A percentile compares a stretch with the other conserved stretches of the same genome.
Evolutionary conservation across 2,329 filamentous ascomycete species (phyloP).

Genomic region (Botryotinia convoluta): DNA sequence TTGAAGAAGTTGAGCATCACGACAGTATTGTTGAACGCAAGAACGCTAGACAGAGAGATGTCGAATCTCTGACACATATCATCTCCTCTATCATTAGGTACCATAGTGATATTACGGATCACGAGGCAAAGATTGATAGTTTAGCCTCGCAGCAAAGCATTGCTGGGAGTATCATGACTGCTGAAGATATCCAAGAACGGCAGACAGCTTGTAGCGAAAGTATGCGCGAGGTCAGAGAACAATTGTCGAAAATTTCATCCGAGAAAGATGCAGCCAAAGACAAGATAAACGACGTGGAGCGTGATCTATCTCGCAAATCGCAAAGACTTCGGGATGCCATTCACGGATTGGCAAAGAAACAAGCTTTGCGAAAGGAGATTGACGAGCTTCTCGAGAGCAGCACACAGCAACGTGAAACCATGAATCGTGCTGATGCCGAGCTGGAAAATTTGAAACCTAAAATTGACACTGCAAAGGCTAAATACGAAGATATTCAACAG

Average conservation of each 20-base stretch:
- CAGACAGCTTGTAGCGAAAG: conserved; percentile 66
- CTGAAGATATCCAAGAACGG: conserved; percentile 81
- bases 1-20: conserved; percentile 62
- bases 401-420: conserved; percentile 63
- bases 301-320: conserved; percentile 72
- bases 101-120: conserved; percentile 66
- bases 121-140: conserved; percentile 70
- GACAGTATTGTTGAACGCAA: conserved; percentile 65
- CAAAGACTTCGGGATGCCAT: conserved; percentile 69
- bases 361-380: conserved; percentile 66
- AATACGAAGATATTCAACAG: conserved; percentile 72
- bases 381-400: conserved; percentile 70
- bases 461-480: conserved; percentile 70
- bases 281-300: conserved; percentile 67
- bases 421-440: conserved; percentile 68
- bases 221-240: conserved; percentile 60
- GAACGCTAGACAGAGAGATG: conserved; percentile 64
- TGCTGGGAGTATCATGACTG: conserved; percentile 61
- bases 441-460: conserved; percentile 72
- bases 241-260: conserved; percentile 61
- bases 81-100: conserved; percentile 74
- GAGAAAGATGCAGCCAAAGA: conserved; percentile 72
- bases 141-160: conserved; percentile 74
- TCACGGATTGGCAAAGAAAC: conserved; percentile 79
- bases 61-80: conserved; percentile 74